A percentile compares a stretch with the other conserved stretches of the same genome.
phyloP scores from a whole-genome alignment of 805 yeast species.

The Kodamaea jinghongensis region DNA sequence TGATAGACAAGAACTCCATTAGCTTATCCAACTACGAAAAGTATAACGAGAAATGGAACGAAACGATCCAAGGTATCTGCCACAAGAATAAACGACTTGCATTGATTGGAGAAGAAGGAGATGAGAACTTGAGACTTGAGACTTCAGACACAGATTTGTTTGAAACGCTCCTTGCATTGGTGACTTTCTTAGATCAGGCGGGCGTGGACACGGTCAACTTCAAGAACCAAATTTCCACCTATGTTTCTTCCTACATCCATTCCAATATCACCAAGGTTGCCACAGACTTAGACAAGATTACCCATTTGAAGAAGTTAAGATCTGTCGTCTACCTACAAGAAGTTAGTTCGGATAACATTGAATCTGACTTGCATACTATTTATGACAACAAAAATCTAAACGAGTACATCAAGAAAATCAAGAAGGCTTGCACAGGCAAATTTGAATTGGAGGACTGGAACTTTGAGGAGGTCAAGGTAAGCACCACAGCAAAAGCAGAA shows the following conservation, averaged over 20 bases:
- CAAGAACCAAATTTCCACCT: not conserved
- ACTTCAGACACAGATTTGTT: not conserved
- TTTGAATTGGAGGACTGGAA: conserved; percentile 8
- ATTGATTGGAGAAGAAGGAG: conserved; percentile 7
- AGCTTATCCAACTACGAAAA: conserved; percentile 8
- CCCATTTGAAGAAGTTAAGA: conserved; percentile 11
- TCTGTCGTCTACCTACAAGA: conserved; percentile 14
- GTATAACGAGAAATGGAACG: conserved; percentile 13
- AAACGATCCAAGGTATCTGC: conserved; percentile 11
- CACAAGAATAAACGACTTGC: not conserved
- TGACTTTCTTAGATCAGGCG: conserved; percentile 2
- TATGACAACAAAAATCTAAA: conserved; percentile 29
- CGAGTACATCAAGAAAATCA: conserved; percentile 29
- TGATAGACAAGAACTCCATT: conserved; percentile 9
- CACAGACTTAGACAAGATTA: conserved; percentile 3
- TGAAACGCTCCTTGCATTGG: conserved; percentile 1
- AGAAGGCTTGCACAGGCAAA: conserved; percentile 11
- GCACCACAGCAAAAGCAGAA: not conserved
- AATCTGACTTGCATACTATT: conserved; percentile 7
- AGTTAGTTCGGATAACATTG: conserved; percentile 2
- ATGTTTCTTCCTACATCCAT: conserved; percentile 2
- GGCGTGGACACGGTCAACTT: conserved; percentile 3
- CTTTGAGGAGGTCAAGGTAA: conserved; percentile 5
- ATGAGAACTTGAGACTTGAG: conserved; percentile 2
- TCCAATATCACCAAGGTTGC: conserved; percentile 1